Base-by-base conservation (phyloP, 2,329 filamentous ascomycete genomes). In the Aureobasidium mangrovei region DNA sequence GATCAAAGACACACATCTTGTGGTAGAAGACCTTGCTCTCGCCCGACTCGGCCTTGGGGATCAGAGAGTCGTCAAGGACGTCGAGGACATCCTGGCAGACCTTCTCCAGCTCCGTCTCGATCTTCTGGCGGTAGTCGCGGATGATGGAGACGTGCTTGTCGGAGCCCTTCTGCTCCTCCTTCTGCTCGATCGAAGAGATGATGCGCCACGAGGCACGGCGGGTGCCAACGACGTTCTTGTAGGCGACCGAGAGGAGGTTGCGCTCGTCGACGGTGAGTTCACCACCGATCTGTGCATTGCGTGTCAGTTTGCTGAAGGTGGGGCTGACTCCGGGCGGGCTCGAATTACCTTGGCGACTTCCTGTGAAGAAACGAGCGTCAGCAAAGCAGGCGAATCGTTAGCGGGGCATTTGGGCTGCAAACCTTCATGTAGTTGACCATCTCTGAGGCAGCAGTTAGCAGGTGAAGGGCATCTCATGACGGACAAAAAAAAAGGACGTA, bases 11-110 rank as follows among this genome's bases (percentile, higher is more conserved):
- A 66, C 78, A 96, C 91, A 97, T 97, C 85, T 97, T 97, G 86
- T 96, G 91, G 81, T 97, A 97, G 77, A 97, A 97, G 72, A 97
- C 91, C 85, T 96, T 97, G 74, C 90, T 95, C 82, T 97, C 91
- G 78, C 91, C 91, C 63, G 88, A 86, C 76, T 93, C 86, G 70
- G 91, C 91, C 76, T 93, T 91, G 74, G 91, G 91, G 71, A 97
- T 97, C 69, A 97, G 81, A 71, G 84, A 85, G 69, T 95, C 80
- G 73, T 96, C 91, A 63, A 97, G 81, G 65, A 97, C 91, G 67
- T 95, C 86, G 65, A 97, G 86, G 65, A 96, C 89, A 78, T 97
- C 91, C 78, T 96, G 84, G 83, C 91, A 97, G 76, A 96, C 89
- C 79, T 91, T 88, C 83, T 93, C 91, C 67, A 97, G 85, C 80